A percentile compares a stretch with the other conserved stretches of the same genome.
phyloP scores from a whole-genome alignment of 2,329 filamentous ascomycete genomes.

The Aspergillus flavus region DNA sequence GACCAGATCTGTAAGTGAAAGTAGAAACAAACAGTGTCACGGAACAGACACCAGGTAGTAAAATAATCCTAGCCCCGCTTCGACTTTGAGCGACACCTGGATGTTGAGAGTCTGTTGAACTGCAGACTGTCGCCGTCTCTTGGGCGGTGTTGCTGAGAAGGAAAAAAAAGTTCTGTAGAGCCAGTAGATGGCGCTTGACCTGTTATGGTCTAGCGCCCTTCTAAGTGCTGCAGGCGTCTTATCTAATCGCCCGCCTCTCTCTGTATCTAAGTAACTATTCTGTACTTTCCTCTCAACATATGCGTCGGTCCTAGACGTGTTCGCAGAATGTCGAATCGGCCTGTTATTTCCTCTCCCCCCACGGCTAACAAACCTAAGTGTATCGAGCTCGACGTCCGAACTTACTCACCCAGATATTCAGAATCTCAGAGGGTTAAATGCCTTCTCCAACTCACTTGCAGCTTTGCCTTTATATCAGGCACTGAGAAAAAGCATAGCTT shows the following conservation, averaged over 20 bases:
- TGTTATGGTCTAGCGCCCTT: conserved; percentile 28
- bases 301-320: background rate
- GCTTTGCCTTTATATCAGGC: background rate
- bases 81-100: conserved; percentile 22
- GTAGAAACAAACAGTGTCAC: conserved; percentile 8
- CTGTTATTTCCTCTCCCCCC: background rate
- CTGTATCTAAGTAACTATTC: background rate
- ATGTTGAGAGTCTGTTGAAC: conserved; percentile 24
- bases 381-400: background rate
- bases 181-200: conserved; percentile 34
- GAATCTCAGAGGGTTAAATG: background rate
- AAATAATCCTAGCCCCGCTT: conserved; percentile 13
- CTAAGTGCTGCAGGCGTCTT: conserved; percentile 23
- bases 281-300: background rate
- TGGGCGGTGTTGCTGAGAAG: conserved; percentile 33
- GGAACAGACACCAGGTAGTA: conserved; percentile 7
- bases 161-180: conserved; percentile 49
- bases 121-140: conserved; percentile 27
- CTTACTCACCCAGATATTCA: background rate
- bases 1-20: conserved; percentile 11
- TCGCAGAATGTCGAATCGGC: background rate
- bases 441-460: background rate
- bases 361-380: background rate
- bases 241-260: conserved; percentile 32
- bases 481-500: background rate